A percentile compares a stretch with the other conserved stretches of the same genome.
Conservation (phyloP, 306 rosid species). For the Clitoria ternatea region DNA sequence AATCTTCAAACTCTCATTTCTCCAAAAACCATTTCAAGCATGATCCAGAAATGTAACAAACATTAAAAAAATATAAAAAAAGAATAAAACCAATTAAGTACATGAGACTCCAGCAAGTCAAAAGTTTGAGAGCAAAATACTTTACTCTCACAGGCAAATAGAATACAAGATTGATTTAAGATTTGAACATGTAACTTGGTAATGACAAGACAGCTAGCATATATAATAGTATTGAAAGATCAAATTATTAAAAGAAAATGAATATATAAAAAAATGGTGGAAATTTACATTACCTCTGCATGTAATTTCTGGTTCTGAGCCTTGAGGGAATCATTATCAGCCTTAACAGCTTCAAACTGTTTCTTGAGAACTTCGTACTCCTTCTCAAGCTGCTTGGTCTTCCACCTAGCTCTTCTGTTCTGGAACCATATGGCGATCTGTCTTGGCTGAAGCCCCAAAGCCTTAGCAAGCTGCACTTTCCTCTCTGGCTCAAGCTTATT, state of each 20-base stretch:
- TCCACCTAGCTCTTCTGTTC: constrained; percentile 95
- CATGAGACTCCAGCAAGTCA: too few relatives aligned
- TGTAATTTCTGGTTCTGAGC: constrained; percentile 70
- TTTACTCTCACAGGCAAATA: too few relatives aligned
- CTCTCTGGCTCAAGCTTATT: constrained; percentile 96
- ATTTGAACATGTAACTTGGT: background rate
- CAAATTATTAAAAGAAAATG: too few relatives aligned
- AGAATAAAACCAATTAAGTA: too few relatives aligned
- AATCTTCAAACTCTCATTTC: background rate
- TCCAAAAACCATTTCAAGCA: background rate
- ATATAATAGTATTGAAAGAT: background rate
- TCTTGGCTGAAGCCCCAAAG: constrained; percentile 77
- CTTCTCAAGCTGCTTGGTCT: constrained; percentile 83
- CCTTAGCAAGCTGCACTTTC: constrained; percentile 79
- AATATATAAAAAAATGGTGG: too few relatives aligned
- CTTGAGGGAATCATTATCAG: constrained; percentile 75
- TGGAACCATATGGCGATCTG: constrained; percentile 96
- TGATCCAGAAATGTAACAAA: background rate
- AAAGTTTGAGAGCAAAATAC: too few relatives aligned
- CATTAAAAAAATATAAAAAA: too few relatives aligned
- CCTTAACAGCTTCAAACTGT: constrained; percentile 73
- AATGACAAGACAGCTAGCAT: background rate
- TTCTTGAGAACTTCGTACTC: constrained; percentile 77
- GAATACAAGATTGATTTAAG: background rate
- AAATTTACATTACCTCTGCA: constrained; percentile 55